Evolutionary conservation across 495 filamentous ascomycete species (phyloP).

Genomic region (Aspergillus cristatus): DNA sequence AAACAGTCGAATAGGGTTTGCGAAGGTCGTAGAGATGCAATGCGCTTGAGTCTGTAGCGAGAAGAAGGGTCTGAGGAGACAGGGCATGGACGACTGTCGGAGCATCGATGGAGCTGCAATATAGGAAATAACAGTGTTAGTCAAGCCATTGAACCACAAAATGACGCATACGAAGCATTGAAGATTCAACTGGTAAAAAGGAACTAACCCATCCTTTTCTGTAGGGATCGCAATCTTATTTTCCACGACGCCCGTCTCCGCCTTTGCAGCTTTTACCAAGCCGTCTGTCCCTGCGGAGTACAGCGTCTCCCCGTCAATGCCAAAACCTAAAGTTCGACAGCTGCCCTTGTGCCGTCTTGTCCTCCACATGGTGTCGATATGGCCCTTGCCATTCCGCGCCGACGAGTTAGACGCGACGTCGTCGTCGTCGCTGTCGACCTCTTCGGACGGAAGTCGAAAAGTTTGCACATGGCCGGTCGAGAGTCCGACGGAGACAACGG

Average conservation of each 20-base stretch:
- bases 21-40: conserved; percentile 89
- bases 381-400: conserved; percentile 51
- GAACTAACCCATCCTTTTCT: conserved; percentile 30
- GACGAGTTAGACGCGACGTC: conserved; percentile 31
- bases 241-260: conserved; percentile 68
- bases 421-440: conserved; percentile 36
- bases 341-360: conserved; percentile 88
- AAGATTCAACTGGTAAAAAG: too few species aligned
- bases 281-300: conserved; percentile 89
- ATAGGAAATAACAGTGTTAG: not conserved
- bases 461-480: conserved; percentile 79
- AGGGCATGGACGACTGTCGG: conserved; percentile 72
- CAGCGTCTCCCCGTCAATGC: conserved; percentile 61
- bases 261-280: conserved; percentile 75
- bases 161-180: not conserved
- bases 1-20: conserved; percentile 44
- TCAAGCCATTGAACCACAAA: not conserved
- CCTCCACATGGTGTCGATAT: conserved; percentile 77
- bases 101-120: conserved; percentile 43
- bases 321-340: conserved; percentile 71
- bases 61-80: conserved; percentile 77
- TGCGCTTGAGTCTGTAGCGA: conserved; percentile 82
- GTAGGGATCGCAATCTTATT: conserved; percentile 55
- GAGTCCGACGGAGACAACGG: conserved; percentile 78
- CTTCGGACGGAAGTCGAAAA: conserved; percentile 61